Percentiles rank a stretch among this genome's conserved stretches.
These are phyloP conservation scores for Cystobasidiaceae sp. DNA, from an alignment of 1,284 basidiomycete species.

Conservation along the genomic window DNA sequence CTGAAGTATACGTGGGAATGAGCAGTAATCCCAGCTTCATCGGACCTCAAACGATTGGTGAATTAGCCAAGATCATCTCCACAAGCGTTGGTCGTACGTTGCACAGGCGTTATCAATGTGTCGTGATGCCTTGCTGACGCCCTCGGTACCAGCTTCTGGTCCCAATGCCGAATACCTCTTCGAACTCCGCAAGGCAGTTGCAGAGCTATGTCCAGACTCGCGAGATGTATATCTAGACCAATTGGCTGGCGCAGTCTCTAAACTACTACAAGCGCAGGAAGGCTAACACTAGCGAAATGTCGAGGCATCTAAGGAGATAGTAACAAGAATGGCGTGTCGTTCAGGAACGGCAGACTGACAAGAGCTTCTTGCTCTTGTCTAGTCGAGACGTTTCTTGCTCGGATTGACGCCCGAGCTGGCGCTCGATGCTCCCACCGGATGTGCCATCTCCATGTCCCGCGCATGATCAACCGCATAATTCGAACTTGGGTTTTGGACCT, in stretches of 20 bases:
- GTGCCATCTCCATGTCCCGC: conserved; percentile 32
- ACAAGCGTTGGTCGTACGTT: conserved; percentile 21
- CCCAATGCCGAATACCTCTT: conserved; percentile 27
- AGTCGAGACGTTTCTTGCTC: conserved; percentile 42
- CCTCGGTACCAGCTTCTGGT: conserved; percentile 30
- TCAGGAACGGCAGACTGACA: no score
- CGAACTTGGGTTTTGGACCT: conserved; percentile 47
- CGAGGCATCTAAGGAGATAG: background rate
- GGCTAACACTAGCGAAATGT: background rate
- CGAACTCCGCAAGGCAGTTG: conserved; percentile 22
- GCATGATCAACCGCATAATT: conserved; percentile 40
- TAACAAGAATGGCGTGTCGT: no score
- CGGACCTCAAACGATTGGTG: conserved; percentile 67
- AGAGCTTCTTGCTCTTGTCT: no score
- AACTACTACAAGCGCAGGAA: background rate
- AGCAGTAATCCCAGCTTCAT: conserved; percentile 75
- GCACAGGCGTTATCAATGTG: no score
- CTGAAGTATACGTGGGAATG: conserved; percentile 64
- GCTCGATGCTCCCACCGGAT: conserved; percentile 19
- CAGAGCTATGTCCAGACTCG: conserved; percentile 6
- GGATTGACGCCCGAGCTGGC: conserved; percentile 40
- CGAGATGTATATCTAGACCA: conserved; percentile 17
- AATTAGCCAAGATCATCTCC: conserved; percentile 52
- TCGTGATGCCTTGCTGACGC: no score
- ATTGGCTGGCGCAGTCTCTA: background rate